Evolutionary conservation across 1,139 yeast species (phyloP), one percentile per base, ranked within the genome.

Genomic region (Debaryomycetaceae sp.): DNA sequence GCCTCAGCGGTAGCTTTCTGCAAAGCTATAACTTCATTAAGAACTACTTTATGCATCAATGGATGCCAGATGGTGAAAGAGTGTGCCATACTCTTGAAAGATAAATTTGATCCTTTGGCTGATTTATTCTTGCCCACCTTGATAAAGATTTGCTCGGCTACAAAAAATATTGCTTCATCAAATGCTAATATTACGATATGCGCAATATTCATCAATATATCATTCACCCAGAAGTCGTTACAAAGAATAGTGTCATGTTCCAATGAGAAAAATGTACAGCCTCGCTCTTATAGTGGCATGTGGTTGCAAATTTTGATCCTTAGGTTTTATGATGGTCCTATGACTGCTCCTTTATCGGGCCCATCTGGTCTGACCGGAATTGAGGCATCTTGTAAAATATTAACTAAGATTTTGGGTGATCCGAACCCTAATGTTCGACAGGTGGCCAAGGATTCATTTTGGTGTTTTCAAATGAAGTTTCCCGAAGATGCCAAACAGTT

Each of bases 1-100:
- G 58, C 58, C 1, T 51, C 82, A 29, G 62, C 78, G 2, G 89
- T 81, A n/a, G 83, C 85, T 7, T 76, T 91, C 2, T 68, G 78
- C 45, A 90, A 88, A 53, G 83, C 90, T 0, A 71, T 83, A 1
- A 58, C 74, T 5, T 89, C 98, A 0, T 69, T 93, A 44, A 74
- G 99, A 57, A 93, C 99, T 0, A 87, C 97, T 0, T 69, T 93
- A 22, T 82, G 93, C 1, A 69, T 82, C 2, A 79, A 86, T 55
- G 87, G 91, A 0, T 86, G 96, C 57, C 88, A 84, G 48, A 62
- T 90, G 27, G 71, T 88, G n/a, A 88, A 87, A 57, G 98, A 91
- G 53, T 58, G 81, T 33, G 81, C 84, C 0, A 70, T 78, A 9
- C 59, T 75, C 6, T 57, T 84, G 24, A 73, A 77, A 0, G 55